Percentiles rank a stretch among this genome's conserved stretches.
phyloP scores from a whole-genome alignment of 2,329 filamentous ascomycete species.

The Cytospora leucostoma region DNA sequence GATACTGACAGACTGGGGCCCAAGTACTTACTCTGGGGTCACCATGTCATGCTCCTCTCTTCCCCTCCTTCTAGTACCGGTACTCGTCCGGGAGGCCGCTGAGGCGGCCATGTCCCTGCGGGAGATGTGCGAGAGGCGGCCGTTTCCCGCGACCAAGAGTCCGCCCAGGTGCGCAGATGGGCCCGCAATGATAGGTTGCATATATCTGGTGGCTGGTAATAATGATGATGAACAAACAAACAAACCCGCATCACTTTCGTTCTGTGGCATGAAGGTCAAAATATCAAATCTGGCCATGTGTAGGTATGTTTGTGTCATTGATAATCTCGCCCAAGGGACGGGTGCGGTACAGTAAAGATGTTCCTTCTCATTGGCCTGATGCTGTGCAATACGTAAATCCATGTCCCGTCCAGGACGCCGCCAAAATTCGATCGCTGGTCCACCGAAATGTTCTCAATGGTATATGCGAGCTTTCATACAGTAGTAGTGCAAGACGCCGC shows the following conservation, averaged over 20 bases:
- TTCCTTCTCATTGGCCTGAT: constrained; percentile 5
- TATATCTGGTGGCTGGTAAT: constrained; percentile 10
- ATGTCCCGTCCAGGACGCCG: neutral
- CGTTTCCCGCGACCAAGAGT: constrained; percentile 7
- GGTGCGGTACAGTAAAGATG: neutral
- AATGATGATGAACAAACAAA: constrained; percentile 10
- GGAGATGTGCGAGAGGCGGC: neutral
- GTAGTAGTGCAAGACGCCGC: constrained; percentile 24
- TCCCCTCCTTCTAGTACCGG: neutral
- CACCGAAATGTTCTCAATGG: constrained; percentile 21
- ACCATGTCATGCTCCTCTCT: neutral
- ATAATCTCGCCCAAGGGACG: neutral
- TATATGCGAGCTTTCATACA: constrained; percentile 26
- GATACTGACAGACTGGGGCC: neutral
- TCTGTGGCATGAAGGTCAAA: neutral
- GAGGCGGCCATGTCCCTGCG: neutral
- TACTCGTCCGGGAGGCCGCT: neutral
- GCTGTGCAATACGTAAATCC: constrained; percentile 12
- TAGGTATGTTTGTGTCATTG: neutral
- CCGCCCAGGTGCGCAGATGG: constrained; percentile 1
- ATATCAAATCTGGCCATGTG: neutral
- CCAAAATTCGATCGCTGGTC: constrained; percentile 19
- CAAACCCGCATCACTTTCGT: neutral
- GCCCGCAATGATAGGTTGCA: constrained; percentile 11
- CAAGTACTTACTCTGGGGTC: neutral